phyloP scores from a whole-genome alignment of 352 stramenopile genomes.

The Globisporangium nagaii region DNA sequence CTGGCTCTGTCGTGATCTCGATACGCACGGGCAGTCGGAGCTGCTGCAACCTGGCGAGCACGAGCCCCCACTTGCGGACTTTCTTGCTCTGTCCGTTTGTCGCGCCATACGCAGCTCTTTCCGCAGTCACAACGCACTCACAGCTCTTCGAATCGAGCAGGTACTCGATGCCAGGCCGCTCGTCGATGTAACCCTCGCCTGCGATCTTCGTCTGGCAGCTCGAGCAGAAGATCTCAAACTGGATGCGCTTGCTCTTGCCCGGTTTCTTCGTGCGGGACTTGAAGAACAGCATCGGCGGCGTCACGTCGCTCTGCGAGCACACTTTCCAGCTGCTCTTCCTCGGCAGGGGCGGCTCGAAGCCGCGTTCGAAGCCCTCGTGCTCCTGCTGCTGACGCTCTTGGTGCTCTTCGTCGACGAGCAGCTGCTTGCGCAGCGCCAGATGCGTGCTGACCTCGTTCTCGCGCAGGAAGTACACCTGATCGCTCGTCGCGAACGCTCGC shows the following conservation, averaged over 20 bases:
- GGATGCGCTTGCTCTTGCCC: constrained; percentile 26
- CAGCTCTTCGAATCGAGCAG: constrained; percentile 51
- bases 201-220: constrained; percentile 45
- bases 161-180: constrained; percentile 29
- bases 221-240: constrained; percentile 51
- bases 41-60: constrained; percentile 26
- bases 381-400: neutral
- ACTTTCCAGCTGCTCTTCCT: constrained; percentile 24
- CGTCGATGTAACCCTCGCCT: constrained; percentile 43
- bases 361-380: too few relatives aligned
- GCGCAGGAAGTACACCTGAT: constrained; percentile 13
- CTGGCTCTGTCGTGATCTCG: constrained; percentile 14
- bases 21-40: constrained; percentile 16
- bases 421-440: constrained; percentile 9
- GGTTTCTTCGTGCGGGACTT: constrained; percentile 41
- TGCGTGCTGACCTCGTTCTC: constrained; percentile 14
- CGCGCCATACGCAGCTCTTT: neutral
- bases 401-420: constrained; percentile 7
- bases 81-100: neutral
- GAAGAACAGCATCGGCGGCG: constrained; percentile 30
- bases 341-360: neutral
- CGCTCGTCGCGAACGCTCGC: neutral
- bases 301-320: constrained; percentile 19
- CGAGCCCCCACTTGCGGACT: constrained; percentile 29
- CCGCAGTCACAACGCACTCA: constrained; percentile 20